Evolutionary conservation across 805 yeast genomes (phyloP).

Genomic region (Starmerella sirachaensis): DNA sequence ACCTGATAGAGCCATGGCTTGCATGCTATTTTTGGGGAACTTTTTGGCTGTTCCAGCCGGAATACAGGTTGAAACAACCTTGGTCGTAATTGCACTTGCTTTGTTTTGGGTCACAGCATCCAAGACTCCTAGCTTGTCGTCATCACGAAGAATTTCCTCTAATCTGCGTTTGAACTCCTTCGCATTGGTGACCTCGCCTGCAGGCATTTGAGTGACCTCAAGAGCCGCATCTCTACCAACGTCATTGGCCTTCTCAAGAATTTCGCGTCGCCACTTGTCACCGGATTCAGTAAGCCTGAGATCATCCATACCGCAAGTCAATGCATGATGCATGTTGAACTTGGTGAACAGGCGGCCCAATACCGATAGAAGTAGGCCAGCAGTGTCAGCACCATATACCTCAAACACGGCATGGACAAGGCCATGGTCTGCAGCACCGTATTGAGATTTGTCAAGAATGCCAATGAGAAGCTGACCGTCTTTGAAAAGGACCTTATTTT

Average conservation of each 20-base stretch:
- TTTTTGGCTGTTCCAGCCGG: conserved; percentile 93
- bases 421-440: conserved; percentile 97
- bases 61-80: conserved; percentile 85
- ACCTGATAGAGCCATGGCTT: conserved; percentile 97
- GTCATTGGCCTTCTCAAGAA: conserved; percentile 62
- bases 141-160: conserved; percentile 92
- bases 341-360: conserved; percentile 90
- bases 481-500: conserved; percentile 73
- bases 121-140: conserved; percentile 76
- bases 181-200: conserved; percentile 39
- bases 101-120: conserved; percentile 93
- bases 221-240: conserved; percentile 87
- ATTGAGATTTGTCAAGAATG: conserved; percentile 92
- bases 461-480: conserved; percentile 86
- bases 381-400: conserved; percentile 81
- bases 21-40: conserved; percentile 95
- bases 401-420: conserved; percentile 93
- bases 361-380: conserved; percentile 84
- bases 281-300: conserved; percentile 85
- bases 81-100: conserved; percentile 85
- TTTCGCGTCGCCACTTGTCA: conserved; percentile 74
- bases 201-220: conserved; percentile 78
- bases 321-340: conserved; percentile 81
- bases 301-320: conserved; percentile 99
- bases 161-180: conserved; percentile 74